Percentiles rank a stretch among this genome's conserved stretches.
phyloP scores from a whole-genome alignment of 1,284 basidiomycete genomes.

The Ustilago curta region DNA sequence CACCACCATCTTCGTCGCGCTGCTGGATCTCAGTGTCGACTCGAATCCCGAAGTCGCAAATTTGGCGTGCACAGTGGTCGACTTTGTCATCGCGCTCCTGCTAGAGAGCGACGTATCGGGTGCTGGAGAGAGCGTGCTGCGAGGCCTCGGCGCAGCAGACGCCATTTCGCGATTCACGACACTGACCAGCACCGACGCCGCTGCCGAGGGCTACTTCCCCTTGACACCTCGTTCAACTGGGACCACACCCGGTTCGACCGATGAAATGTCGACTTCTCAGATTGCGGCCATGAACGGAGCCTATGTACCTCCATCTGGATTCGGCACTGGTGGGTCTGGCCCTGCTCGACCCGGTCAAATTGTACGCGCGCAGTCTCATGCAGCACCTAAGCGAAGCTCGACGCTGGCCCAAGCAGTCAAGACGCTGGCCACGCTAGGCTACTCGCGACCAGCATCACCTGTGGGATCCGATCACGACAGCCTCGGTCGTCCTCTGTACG shows the following conservation, averaged over 20 bases:
- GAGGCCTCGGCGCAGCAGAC: slow-evolving; percentile 43
- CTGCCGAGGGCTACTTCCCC: slow-evolving; percentile 71
- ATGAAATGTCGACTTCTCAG: slow-evolving; percentile 45
- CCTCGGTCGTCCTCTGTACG: slow-evolving; percentile 34
- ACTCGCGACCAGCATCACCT: slow-evolving; percentile 58
- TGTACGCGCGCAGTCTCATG: slow-evolving; percentile 68
- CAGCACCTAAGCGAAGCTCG: slow-evolving; percentile 69
- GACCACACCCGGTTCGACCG: slow-evolving; percentile 69
- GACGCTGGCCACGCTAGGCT: slow-evolving; percentile 60
- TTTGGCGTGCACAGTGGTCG: slow-evolving; percentile 88
- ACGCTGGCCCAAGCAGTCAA: slow-evolving; percentile 62
- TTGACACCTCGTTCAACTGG: slow-evolving; percentile 66
- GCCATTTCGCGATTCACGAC: slow-evolving; percentile 56
- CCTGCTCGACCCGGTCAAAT: slow-evolving; percentile 32
- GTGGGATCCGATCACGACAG: slow-evolving; percentile 47
- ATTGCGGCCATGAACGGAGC: slow-evolving; percentile 44
- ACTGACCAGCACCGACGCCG: slow-evolving; percentile 57
- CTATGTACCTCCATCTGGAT: slow-evolving; percentile 40
- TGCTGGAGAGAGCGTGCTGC: slow-evolving; percentile 40
- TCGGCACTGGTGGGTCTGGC: slow-evolving; percentile 44
- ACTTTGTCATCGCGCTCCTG: slow-evolving; percentile 90
- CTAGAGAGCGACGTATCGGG: slow-evolving; percentile 84
- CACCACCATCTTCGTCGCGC: slow-evolving; percentile 89
- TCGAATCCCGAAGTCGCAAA: slow-evolving; percentile 92
- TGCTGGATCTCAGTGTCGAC: slow-evolving; percentile 91